Evolutionary conservation across 345 rosid species (phyloP).

Genomic region (Fremontodendron californicum): DNA sequence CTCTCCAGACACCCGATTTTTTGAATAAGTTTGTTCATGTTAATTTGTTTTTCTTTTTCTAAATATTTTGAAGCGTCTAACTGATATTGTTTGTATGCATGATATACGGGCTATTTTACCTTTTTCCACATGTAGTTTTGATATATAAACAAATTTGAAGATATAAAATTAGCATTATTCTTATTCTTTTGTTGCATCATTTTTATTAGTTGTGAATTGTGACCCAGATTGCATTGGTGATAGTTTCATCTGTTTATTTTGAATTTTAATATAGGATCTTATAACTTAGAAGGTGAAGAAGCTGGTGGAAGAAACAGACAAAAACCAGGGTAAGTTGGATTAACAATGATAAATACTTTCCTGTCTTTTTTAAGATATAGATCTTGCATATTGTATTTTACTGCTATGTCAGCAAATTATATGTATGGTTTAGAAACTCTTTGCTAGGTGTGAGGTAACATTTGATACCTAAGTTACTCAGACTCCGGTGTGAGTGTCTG

Average conservation of each 20-base stretch:
- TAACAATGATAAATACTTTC: neutral
- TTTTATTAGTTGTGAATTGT: neutral
- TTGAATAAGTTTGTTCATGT: neutral
- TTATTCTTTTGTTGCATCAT: neutral
- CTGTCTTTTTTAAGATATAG: neutral
- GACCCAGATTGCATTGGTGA: slow-evolving; percentile 2
- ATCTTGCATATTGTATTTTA: neutral
- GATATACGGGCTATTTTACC: neutral
- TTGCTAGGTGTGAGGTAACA: neutral
- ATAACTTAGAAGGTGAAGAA: slow-evolving; percentile 18
- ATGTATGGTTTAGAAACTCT: neutral
- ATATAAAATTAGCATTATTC: neutral
- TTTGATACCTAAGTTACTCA: no score
- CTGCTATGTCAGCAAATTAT: slow-evolving; percentile 4
- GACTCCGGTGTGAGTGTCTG: no score
- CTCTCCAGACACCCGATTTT: neutral
- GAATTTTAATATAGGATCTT: slow-evolving; percentile 29
- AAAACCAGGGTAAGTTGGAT: slow-evolving; percentile 32
- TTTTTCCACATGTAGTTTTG: neutral
- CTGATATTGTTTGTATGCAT: neutral
- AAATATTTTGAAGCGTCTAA: neutral
- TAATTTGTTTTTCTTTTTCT: neutral
- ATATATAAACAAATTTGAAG: neutral
- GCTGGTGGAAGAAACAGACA: slow-evolving; percentile 11
- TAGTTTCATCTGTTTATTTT: slow-evolving; percentile 12